Base-by-base conservation (phyloP, 805 yeast genomes). In the Candida golubevii region DNA sequence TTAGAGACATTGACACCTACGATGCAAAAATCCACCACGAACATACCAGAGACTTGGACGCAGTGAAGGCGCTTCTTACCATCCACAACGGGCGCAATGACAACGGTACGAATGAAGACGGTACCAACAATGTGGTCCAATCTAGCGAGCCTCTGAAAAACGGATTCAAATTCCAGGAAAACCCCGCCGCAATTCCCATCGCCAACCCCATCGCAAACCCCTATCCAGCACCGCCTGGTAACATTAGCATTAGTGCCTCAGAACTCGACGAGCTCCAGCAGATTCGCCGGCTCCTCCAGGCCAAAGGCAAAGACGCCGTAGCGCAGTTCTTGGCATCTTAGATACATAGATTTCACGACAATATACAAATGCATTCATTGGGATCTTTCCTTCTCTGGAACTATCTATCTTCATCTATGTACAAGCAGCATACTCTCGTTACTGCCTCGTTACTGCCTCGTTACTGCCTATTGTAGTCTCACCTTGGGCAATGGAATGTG, bases 241-340 rank as follows among this genome's bases (percentile, higher is more conserved):
- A 18, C 23, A 18, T 5, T 18, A 12, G n/a, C n/a, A 29, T 29
- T 29, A 11, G n/a, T 29, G 15, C 15, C 10, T 8, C 35, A 18
- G 90, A 84, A 51, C 34, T 77, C 1, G 57, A 65, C 4, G 82
- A 82, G 40, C 67, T 86, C 26, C 48, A 69, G 32, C 67, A 78
- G 23, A 75, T 89, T 36, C 82, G 79, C 55, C 67, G 71, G 53
- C 64, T 90, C 41, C 74, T 90, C 61, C 74, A 78, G 50, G 48
- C 77, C 35, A 89, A 85, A 61, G 96, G 96, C 1, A 75, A 77
- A 52, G 87, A 80, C 5, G 75, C 77, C 38, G 61, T 89, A 36
- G 41, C 87, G 50, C 62, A 76, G 36, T 84, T 88, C 59, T 69
- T 88, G 42, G 30, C 45, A 30, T 36, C 45, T 29, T 41, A 45